Base-by-base conservation (phyloP, 1,284 basidiomycete genomes). In the Trichosporon coremiiforme region DNA sequence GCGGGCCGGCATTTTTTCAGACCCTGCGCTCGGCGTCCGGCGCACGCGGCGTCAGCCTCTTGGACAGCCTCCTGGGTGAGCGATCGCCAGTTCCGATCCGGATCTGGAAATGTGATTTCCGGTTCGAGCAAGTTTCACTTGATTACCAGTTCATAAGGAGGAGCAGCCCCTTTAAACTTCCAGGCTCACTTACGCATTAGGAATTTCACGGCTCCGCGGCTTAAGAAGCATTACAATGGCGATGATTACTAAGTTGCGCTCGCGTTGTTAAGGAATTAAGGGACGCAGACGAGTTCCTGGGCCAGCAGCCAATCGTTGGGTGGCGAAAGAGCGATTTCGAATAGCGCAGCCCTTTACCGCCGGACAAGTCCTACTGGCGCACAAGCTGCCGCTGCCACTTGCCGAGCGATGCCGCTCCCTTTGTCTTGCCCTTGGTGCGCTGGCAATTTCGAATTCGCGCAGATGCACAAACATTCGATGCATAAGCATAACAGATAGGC, bases 311-410 rank as follows among this genome's bases (percentile, higher is more conserved):
- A 60, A 60, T 60, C 57, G 29, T 10, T 33, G 57, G 29, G 57
- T 60, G 57, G 57, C 29, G 29, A 60, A 31, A 31, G 57, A 53
- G 57, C 57, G 57, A 60, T 60, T 60, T 60, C 47, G 47, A 53
- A 53, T 53, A 53, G 20, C n/a, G 15, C 47, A 6, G 47, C n/a
- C 47, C 47, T 22, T 53, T 20, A 53, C 47, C 47, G 47, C 47
- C 47, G 41, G 41, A 15, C 7, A 12, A 17, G 41, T 38, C 36
- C 2, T 7, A 45, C 41, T 45, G 41, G 41, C 41, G 41, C 41
- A 15, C 41, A 10, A 45, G 15, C 41, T 15, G 13, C 41, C 41
- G 41, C 41, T 17, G 12, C 7, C 15, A n/a, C 41, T n/a, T 45
- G 47, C 47, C 47, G 47, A 22, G 47, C n/a, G 8, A 17, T 53